Evolutionary conservation across 2,329 filamentous ascomycete genomes (phyloP).

Genomic region (Fusarium agapanthi): DNA sequence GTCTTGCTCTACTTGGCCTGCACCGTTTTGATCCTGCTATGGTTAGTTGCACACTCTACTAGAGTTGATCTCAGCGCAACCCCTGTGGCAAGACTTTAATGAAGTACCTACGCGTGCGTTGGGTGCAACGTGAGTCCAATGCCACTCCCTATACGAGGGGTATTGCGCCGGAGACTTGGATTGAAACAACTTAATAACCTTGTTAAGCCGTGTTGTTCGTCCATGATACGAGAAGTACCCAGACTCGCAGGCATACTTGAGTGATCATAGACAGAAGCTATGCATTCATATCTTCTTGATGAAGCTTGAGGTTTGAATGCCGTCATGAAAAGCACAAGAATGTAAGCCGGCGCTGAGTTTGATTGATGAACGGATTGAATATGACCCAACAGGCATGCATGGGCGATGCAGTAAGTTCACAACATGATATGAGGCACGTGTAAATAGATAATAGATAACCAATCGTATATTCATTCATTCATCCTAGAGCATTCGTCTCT

Average conservation of each 20-base stretch:
- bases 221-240: not conserved
- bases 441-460: constrained; percentile 30
- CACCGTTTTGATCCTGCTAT: not conserved
- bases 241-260: not conserved
- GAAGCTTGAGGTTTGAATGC: not conserved
- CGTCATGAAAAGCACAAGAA: constrained; percentile 21
- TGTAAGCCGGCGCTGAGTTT: constrained; percentile 29
- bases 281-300: not conserved
- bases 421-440: not conserved
- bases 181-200: not conserved
- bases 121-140: not conserved
- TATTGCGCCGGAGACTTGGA: not conserved
- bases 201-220: not conserved
- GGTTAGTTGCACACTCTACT: not conserved
- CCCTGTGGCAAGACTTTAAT: not conserved
- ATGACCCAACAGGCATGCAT: not conserved
- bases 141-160: not conserved
- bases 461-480: constrained; percentile 32
- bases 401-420: not conserved
- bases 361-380: constrained; percentile 7
- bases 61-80: not conserved
- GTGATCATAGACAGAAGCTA: not conserved
- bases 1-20: not conserved
- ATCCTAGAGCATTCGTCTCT: not conserved
- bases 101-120: not conserved